phyloP scores from a whole-genome alignment of 306 rosid species.

The Casuarina cunninghamiana region DNA sequence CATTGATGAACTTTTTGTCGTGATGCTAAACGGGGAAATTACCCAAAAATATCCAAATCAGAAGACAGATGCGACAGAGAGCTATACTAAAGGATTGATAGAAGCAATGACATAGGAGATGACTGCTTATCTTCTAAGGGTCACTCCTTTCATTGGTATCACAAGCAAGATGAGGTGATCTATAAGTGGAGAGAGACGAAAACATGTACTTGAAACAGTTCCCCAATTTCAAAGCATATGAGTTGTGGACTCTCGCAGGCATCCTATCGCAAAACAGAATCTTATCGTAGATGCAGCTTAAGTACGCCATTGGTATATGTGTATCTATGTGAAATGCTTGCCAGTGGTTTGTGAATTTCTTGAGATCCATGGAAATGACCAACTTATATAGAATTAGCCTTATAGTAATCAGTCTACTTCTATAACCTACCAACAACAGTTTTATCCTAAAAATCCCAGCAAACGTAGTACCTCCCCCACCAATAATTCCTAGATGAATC shows the following conservation, averaged over 20 bases:
- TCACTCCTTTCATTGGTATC: neutral
- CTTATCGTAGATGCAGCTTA: neutral
- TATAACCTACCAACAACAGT: neutral
- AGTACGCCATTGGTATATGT: neutral
- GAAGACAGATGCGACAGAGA: neutral
- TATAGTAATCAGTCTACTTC: neutral
- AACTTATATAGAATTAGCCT: neutral
- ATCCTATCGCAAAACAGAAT: too few relatives aligned
- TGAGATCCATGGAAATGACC: neutral
- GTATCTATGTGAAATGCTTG: too few relatives aligned
- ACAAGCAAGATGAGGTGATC: neutral
- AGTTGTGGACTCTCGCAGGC: neutral
- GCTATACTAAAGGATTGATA: neutral
- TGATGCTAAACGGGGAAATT: too few relatives aligned
- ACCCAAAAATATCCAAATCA: neutral
- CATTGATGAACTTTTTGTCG: too few relatives aligned
- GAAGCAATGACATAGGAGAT: neutral
- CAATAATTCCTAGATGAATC: neutral
- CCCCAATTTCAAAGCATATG: neutral
- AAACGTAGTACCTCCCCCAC: neutral
- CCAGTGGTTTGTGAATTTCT: neutral
- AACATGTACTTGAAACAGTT: neutral
- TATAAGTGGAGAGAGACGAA: neutral
- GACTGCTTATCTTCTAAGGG: neutral
- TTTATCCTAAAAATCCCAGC: neutral